Percentiles rank a stretch among this genome's conserved stretches.
These are phyloP conservation scores for Amborella trichopoda DNA, from an alignment of 164 flowering plant species.

Conservation along the genomic window DNA sequence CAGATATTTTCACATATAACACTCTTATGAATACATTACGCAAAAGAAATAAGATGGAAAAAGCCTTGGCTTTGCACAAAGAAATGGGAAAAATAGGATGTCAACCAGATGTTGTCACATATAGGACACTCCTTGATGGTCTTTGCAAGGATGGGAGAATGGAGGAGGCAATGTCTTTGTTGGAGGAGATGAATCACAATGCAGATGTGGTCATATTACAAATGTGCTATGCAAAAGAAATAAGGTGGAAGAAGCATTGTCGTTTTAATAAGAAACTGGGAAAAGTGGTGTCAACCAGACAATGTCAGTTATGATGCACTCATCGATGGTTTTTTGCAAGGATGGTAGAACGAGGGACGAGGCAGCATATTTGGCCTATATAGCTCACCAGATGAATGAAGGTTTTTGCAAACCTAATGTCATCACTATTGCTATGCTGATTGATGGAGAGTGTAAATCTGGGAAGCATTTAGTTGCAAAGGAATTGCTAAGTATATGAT, in stretches of 20 bases:
- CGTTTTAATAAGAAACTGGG: too few species aligned
- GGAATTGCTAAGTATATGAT: conserved; percentile 37
- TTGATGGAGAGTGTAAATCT: conserved; percentile 35
- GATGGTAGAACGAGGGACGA: conserved; percentile 43
- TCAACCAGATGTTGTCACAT: conserved; percentile 33
- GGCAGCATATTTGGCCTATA: too few species aligned
- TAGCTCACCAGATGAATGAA: conserved; percentile 60
- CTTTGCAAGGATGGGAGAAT: conserved; percentile 39
- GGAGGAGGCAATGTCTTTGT: conserved; percentile 40
- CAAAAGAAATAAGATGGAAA: conserved; percentile 30
- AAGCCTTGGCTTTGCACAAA: conserved; percentile 42
- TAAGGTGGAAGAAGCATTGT: too few species aligned
- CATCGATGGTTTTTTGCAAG: conserved; percentile 42
- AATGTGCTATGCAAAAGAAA: too few species aligned
- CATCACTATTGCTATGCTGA: conserved; percentile 36
- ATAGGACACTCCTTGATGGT: conserved; percentile 36
- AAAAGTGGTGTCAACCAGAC: conserved; percentile 52
- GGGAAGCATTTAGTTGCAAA: conserved; percentile 37
- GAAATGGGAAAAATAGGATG: conserved; percentile 32
- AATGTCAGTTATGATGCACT: conserved; percentile 57
- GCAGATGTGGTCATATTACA: too few species aligned
- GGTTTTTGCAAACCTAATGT: conserved; percentile 36
- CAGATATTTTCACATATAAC: conserved; percentile 35
- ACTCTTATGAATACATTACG: conserved; percentile 51
- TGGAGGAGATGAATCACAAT: conserved; percentile 33